A percentile compares a stretch with the other conserved stretches of the same genome.
These are phyloP conservation scores for Thalassiosira profunda DNA, from an alignment of 108 stramenopile species.

Conservation along the genomic window DNA sequence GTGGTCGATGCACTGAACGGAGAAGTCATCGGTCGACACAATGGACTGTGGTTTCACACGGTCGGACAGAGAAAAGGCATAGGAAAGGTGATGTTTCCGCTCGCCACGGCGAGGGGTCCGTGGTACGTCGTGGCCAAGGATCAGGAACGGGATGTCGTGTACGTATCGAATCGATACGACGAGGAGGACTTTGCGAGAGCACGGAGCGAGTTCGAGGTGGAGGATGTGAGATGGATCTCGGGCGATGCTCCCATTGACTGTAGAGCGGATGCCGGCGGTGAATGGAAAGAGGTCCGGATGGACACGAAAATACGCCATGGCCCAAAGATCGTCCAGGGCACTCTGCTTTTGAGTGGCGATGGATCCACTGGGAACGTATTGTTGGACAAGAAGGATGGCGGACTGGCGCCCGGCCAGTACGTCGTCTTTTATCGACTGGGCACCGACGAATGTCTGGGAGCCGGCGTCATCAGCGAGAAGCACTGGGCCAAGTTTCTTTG, in stretches of 20 bases:
- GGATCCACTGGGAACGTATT: constrained; percentile 52
- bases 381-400: constrained; percentile 87
- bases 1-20: constrained; percentile 84
- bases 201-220: constrained; percentile 83
- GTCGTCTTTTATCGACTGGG: constrained; percentile 87
- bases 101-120: constrained; percentile 84
- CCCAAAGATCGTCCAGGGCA: constrained; percentile 78
- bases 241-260: constrained; percentile 52
- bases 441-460: constrained; percentile 90
- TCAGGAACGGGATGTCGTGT: constrained; percentile 71
- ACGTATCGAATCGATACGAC: constrained; percentile 92
- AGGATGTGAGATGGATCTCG: constrained; percentile 89
- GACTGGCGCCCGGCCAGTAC: constrained; percentile 96
- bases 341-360: constrained; percentile 46
- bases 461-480: constrained; percentile 89
- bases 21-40: constrained; percentile 87
- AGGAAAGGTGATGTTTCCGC: constrained; percentile 78
- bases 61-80: constrained; percentile 97
- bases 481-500: constrained; percentile 77
- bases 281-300: constrained; percentile 47
- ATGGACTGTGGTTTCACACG: constrained; percentile 98
- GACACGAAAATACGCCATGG: constrained; percentile 95
- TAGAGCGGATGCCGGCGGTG: constrained; percentile 20
- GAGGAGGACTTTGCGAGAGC: constrained; percentile 66
- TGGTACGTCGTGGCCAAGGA: constrained; percentile 98